Base-by-base conservation (phyloP, 306 rosid species). In the Prosopis cineraria region DNA sequence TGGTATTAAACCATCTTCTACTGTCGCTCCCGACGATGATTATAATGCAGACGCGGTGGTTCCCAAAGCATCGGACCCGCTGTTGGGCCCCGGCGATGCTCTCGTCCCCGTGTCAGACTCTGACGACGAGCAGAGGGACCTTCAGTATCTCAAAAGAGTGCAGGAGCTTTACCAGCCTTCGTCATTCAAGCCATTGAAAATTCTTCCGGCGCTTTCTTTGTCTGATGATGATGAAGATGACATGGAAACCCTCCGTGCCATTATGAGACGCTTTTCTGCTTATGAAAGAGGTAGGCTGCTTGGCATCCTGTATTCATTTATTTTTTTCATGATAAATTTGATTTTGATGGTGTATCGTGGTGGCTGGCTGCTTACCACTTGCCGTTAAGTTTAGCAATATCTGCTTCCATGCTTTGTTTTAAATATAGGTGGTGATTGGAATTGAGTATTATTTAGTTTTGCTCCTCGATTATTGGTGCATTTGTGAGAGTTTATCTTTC, bases 151-250 rank as follows among this genome's bases (percentile, higher is more conserved):
- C 7, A 86, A 80, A 25, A 79, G 80, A 77, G 84, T 95, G 4
- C 68, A 78, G 83, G 78, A 69, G 25, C 93, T 87, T 6, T 92
- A 87, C 62, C 74, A 80, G 79, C 69, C 89, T 45, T 40, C 68
- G 36, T 58, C 83, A 14, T 24, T 78, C 71, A 55, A 79, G 74
- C 90, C 91, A 43, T 64, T 75, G 62, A 13, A 62, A 25, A 1
- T 74, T 77, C 47, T 88, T 73, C 93, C 93, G 17, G 84, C 62
- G 29, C 66, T 79, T 3, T 45, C 55, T 50, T 53, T 55, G 17
- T 52, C 88, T 19, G 98, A 88, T 44, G 90, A 86, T 0, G 97
- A 84, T 10, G 94, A 82, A 22, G 97, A 95, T 33, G 98, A 95
- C 44, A 60, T 83, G 6, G 93, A 86, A 69, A 89, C 90, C 4